A percentile compares a stretch with the other conserved stretches of the same genome.
These are phyloP conservation scores for Schizophyllum amplum DNA, from an alignment of 1,284 basidiomycete genomes.

Conservation along the genomic window DNA sequence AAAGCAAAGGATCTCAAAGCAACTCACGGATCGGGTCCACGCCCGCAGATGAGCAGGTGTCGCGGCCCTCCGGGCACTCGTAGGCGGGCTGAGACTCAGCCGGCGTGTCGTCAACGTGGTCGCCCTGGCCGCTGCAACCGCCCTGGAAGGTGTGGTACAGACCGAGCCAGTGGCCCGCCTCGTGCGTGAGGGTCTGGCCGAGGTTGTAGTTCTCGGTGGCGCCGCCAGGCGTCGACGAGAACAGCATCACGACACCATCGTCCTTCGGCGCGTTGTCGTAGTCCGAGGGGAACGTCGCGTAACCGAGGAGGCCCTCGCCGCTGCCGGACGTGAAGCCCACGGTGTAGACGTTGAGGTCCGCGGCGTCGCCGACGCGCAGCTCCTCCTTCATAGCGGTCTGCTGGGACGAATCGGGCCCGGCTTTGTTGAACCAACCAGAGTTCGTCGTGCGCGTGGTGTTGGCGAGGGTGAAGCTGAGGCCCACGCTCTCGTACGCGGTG, in stretches of 20 bases:
- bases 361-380: constrained; percentile 31
- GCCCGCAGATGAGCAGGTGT: constrained; percentile 30
- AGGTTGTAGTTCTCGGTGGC: constrained; percentile 27
- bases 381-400: constrained; percentile 37
- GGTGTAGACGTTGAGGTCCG: constrained; percentile 34
- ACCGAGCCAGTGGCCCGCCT: constrained; percentile 42
- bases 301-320: constrained; percentile 29
- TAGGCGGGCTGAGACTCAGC: constrained; percentile 26
- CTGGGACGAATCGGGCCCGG: constrained; percentile 23
- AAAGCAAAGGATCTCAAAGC: background rate
- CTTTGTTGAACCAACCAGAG: constrained; percentile 34
- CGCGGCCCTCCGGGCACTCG: constrained; percentile 29
- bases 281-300: constrained; percentile 32
- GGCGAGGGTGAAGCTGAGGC: constrained; percentile 32
- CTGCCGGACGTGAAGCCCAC: constrained; percentile 26
- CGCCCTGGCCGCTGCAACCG: constrained; percentile 34
- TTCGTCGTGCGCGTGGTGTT: constrained; percentile 34
- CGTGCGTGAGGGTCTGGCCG: constrained; percentile 40
- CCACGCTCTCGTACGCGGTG: constrained; percentile 30
- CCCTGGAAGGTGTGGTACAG: constrained; percentile 47
- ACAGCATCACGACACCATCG: constrained; percentile 31
- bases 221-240: constrained; percentile 33
- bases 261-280: constrained; percentile 24
- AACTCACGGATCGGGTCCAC: constrained; percentile 28
- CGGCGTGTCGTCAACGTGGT: constrained; percentile 37